A percentile compares a stretch with the other conserved stretches of the same genome.
Conservation (phyloP, 148 eudicot genomes). For the Camellia sinensis region DNA sequence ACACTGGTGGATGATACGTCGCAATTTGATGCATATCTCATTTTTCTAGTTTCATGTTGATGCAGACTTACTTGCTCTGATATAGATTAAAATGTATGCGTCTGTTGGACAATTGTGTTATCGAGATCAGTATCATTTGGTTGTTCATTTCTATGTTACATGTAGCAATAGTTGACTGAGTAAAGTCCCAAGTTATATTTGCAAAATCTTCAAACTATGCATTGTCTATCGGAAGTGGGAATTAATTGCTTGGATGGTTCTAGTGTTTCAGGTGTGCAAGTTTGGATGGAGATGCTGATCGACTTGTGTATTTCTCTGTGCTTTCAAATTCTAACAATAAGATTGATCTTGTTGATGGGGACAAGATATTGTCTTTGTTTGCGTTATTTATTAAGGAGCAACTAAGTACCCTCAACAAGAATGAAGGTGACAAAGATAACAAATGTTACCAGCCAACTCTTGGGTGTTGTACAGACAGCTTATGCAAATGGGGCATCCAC, state of each 20-base stretch:
- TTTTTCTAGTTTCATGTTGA: neutral
- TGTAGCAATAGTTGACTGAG: neutral
- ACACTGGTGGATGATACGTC: neutral
- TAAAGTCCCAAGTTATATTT: neutral
- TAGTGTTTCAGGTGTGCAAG: slow-evolving; percentile 94
- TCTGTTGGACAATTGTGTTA: neutral
- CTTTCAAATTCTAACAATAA: slow-evolving; percentile 42
- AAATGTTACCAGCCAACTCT: slow-evolving; percentile 38
- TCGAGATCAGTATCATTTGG: slow-evolving; percentile 2
- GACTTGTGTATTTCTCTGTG: slow-evolving; percentile 81
- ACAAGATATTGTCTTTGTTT: slow-evolving; percentile 85
- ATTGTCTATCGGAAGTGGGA: slow-evolving; percentile 5
- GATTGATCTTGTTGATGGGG: slow-evolving; percentile 89
- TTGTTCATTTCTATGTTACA: neutral
- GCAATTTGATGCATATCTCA: neutral
- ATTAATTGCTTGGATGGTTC: slow-evolving; percentile 39
- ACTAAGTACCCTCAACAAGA: slow-evolving; percentile 39
- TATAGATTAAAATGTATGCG: too few species aligned
- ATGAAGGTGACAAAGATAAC: slow-evolving; percentile 26
- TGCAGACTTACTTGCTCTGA: neutral
- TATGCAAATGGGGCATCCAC: slow-evolving; percentile 98
- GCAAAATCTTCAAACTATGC: neutral
- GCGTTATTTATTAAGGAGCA: slow-evolving; percentile 78
- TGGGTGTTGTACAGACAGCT: slow-evolving; percentile 93
- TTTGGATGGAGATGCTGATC: slow-evolving; percentile 98